These are phyloP conservation scores for Cladosporium oxysporum DNA, from an alignment of 2,329 filamentous ascomycete genomes.

Conservation along the genomic window DNA sequence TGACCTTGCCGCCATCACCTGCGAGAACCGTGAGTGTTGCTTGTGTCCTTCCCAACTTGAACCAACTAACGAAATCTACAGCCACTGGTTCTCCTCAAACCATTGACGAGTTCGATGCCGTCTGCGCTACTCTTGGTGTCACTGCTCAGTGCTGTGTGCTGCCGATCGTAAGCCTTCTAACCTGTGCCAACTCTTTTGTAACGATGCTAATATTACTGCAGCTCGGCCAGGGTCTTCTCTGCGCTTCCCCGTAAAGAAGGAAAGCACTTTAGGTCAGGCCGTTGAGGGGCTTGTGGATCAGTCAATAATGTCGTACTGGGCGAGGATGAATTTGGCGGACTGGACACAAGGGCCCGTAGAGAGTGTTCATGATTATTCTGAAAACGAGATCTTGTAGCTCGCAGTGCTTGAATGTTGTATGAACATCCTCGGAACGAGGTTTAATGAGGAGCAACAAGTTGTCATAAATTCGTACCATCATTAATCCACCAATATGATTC, in stretches of 20 bases:
- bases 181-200: neutral
- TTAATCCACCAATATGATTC: neutral
- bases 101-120: constrained; percentile 13
- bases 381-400: neutral
- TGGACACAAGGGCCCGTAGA: neutral
- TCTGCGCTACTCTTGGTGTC: constrained; percentile 18
- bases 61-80: neutral
- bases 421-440: too few relatives aligned
- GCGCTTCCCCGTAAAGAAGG: constrained; percentile 6
- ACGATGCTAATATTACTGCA: neutral
- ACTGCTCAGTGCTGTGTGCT: constrained; percentile 23
- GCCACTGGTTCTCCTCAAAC: constrained; percentile 4
- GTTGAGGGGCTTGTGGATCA: neutral
- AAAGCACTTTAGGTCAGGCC: neutral
- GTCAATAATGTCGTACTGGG: neutral
- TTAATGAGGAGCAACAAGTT: neutral
- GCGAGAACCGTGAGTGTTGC: constrained; percentile 16
- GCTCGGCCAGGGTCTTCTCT: constrained; percentile 19
- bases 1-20: constrained; percentile 18
- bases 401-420: neutral
- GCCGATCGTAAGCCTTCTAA: constrained; percentile 18
- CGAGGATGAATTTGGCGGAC: neutral
- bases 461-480: neutral
- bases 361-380: neutral
- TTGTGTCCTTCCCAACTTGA: neutral